A percentile compares a stretch with the other conserved stretches of the same genome.
These are phyloP conservation scores for Boletus rufocinnamomeus DNA, from an alignment of 768 basidiomycete species.

Conservation along the genomic window DNA sequence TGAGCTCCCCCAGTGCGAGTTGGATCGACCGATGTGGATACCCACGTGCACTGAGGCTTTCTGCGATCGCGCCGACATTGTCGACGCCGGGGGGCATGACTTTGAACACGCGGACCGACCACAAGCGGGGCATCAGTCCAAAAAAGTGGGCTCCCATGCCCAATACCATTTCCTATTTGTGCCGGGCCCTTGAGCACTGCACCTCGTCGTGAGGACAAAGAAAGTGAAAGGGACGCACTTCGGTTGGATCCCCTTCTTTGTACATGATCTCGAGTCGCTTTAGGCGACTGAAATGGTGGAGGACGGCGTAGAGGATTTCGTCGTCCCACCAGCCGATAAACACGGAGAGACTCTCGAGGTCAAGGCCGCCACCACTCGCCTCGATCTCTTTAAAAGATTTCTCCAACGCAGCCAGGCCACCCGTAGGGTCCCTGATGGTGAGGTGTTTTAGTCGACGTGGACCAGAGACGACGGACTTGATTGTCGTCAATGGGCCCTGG, in stretches of 20 bases:
- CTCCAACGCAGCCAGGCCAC: constrained; percentile 24
- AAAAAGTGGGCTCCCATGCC: constrained; percentile 48
- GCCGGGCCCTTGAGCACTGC: neutral
- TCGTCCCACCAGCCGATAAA: constrained; percentile 48
- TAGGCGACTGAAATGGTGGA: constrained; percentile 39
- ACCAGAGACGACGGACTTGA: constrained; percentile 26
- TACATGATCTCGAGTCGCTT: constrained; percentile 44
- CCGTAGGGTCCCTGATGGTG: constrained; percentile 27
- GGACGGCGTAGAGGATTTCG: constrained; percentile 46
- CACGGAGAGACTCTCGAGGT: constrained; percentile 35
- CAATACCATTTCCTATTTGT: constrained; percentile 38
- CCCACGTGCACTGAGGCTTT: constrained; percentile 11
- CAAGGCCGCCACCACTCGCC: constrained; percentile 10
- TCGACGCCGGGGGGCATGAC: constrained; percentile 20
- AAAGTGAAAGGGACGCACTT: constrained; percentile 35
- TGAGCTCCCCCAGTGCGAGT: constrained; percentile 13
- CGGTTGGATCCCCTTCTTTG: constrained; percentile 39
- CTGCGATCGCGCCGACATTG: constrained; percentile 3
- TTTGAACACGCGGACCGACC: constrained; percentile 42
- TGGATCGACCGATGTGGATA: constrained; percentile 16
- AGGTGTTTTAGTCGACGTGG: constrained; percentile 25
- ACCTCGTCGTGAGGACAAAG: neutral
- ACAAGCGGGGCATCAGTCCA: constrained; percentile 36
- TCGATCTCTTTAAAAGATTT: constrained; percentile 33
- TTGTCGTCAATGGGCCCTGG: constrained; percentile 32